Evolutionary conservation across 2,329 filamentous ascomycete species (phyloP), one percentile per base, ranked within the genome.

Genomic region (Colletotrichum sidae): DNA sequence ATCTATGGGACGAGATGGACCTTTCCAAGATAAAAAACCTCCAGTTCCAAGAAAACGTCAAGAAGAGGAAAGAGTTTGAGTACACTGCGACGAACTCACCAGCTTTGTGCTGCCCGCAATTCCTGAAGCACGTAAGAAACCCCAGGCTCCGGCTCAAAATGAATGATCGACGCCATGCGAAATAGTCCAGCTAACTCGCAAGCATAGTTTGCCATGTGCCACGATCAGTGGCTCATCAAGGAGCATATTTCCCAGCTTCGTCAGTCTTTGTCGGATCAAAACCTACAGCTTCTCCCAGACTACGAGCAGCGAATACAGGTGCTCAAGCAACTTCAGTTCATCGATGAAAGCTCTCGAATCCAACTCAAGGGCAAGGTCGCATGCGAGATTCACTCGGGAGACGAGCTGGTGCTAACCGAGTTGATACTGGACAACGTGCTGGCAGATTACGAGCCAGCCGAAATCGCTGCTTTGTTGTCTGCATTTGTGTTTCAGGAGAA

Each of bases 401-500:
- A 98, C 75, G 96, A 99, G 78, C 86, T 99, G 0, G 95, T 99
- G 1, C 87, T 99, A 15, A 99, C 96, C 0, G 96, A 99, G 76
- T 87, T 98, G 6, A 94, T 99, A 52, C 89, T 99, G 15, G 96
- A 99, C 79, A 99, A 99, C 72, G 93, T 97, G 2, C 88, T 99
- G 3, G 94, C 95, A 55, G 92, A 96, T 67, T 97, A 96, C 77
- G 95, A 97, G 72, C 94, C 95, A 1, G 94, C 97, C 70, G 96
- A 99, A 78, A 98, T 99, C 68, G 96, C 97, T 1, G 94, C 96
- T 10, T 84, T 99, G 3, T 86, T 99, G 3, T 97, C 94, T 0
- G 90, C 92, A 1, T 99, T 99, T 76, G 94, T 99, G 2, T 99
- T 99, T 83, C 94, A 98, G 75, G 96, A 99, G 75, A 98, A 97